These are phyloP conservation scores for Epichloe brachyelytri DNA, from an alignment of 2,329 filamentous ascomycete genomes.

Conservation along the genomic window DNA sequence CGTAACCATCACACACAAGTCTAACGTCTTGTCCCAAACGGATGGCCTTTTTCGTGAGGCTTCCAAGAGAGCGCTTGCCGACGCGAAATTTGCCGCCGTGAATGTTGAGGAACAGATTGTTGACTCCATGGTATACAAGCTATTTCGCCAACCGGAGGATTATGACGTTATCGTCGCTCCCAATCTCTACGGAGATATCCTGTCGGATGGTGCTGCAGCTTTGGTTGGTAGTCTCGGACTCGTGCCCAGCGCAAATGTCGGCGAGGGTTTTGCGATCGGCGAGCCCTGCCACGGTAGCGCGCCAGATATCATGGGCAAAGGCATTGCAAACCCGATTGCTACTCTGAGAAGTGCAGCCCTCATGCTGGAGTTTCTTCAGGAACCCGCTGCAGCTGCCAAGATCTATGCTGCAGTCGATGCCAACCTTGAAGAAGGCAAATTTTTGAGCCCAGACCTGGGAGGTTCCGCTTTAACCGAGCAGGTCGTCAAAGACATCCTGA, in stretches of 20 bases:
- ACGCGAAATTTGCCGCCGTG: constrained; percentile 48
- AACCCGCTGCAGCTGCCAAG: constrained; percentile 72
- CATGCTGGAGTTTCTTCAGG: constrained; percentile 91
- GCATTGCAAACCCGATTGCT: constrained; percentile 92
- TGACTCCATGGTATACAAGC: constrained; percentile 98
- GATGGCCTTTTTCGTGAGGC: constrained; percentile 88
- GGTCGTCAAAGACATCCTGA: constrained; percentile 78
- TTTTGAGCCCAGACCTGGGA: constrained; percentile 81
- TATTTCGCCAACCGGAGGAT: constrained; percentile 86
- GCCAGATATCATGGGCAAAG: constrained; percentile 85
- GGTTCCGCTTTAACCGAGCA: constrained; percentile 76
- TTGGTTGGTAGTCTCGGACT: constrained; percentile 85
- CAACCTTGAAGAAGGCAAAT: constrained; percentile 70
- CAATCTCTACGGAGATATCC: constrained; percentile 93
- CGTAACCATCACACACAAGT: constrained; percentile 97
- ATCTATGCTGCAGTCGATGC: constrained; percentile 90
- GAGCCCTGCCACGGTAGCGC: constrained; percentile 96
- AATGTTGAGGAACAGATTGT: constrained; percentile 93
- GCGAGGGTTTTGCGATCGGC: constrained; percentile 86
- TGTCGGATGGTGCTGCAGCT: constrained; percentile 89
- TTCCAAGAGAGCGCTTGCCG: constrained; percentile 58
- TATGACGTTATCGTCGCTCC: constrained; percentile 98
- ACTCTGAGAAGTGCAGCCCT: constrained; percentile 81
- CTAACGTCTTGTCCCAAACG: constrained; percentile 90
- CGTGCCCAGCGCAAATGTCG: constrained; percentile 90